phyloP scores from a whole-genome alignment of 2,329 filamentous ascomycete species.

The Penicillium rolfsii region DNA sequence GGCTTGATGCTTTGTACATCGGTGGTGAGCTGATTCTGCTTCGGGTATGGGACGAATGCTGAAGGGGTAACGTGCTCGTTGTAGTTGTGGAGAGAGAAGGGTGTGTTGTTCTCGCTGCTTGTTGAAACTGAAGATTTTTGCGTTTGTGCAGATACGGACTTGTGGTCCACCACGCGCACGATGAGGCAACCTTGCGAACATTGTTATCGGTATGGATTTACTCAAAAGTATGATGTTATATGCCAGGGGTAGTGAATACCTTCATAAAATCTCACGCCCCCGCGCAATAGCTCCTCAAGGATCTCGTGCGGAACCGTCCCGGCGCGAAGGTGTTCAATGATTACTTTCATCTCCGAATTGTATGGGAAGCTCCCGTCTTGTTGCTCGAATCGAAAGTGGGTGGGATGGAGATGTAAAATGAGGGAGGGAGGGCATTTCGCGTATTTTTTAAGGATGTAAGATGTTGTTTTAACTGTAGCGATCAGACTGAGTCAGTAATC shows the following conservation, averaged over 20 bases:
- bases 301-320: conserved; percentile 89
- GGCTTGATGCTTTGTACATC: conserved; percentile 34
- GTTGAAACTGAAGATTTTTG: conserved; percentile 59
- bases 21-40: conserved; percentile 42
- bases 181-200: conserved; percentile 71
- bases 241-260: conserved; percentile 49
- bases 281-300: conserved; percentile 72
- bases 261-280: conserved; percentile 83
- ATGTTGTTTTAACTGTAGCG: conserved; percentile 67
- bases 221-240: neutral
- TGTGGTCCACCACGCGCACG: conserved; percentile 90
- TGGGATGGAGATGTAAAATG: conserved; percentile 80
- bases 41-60: conserved; percentile 75
- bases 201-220: conserved; percentile 2
- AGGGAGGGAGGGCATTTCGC: conserved; percentile 75
- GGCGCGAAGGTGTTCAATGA: conserved; percentile 74
- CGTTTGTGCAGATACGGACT: conserved; percentile 63
- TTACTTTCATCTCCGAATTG: conserved; percentile 83
- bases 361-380: conserved; percentile 93
- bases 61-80: conserved; percentile 90
- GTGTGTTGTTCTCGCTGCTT: conserved; percentile 63
- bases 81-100: conserved; percentile 90
- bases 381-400: conserved; percentile 88
- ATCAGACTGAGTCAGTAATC: conserved; percentile 22
- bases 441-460: conserved; percentile 83